Conservation (phyloP, 1,284 basidiomycete species). For the Rhodofomes roseus region DNA sequence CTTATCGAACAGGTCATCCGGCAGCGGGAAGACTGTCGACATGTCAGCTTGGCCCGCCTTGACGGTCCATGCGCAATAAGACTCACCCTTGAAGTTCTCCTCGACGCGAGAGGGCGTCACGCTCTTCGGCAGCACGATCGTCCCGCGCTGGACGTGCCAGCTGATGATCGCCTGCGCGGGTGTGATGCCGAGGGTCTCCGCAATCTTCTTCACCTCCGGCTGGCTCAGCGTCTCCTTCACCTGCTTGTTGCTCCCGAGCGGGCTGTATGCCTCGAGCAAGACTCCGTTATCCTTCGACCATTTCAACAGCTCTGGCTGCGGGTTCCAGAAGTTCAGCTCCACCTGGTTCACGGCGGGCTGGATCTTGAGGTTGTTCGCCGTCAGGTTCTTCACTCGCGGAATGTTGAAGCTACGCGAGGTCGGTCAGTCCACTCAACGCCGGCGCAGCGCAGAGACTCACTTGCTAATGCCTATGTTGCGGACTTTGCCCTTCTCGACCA, state of each 20-base stretch:
- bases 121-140: conserved; percentile 76
- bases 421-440: background rate
- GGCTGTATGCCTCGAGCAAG: conserved; percentile 77
- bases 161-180: conserved; percentile 79
- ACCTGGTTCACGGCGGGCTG: conserved; percentile 81
- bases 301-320: conserved; percentile 78
- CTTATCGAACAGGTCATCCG: conserved; percentile 50
- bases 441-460: conserved; percentile 31
- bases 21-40: conserved; percentile 47
- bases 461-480: conserved; percentile 84
- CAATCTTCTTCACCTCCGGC: conserved; percentile 46
- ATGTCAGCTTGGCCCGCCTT: background rate
- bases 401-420: conserved; percentile 49
- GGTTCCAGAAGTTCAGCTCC: conserved; percentile 80
- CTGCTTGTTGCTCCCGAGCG: conserved; percentile 62
- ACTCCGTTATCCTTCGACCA: conserved; percentile 64
- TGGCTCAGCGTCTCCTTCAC: conserved; percentile 52
- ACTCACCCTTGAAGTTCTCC: conserved; percentile 64
- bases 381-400: conserved; percentile 55
- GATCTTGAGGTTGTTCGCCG: conserved; percentile 68
- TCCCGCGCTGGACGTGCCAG: conserved; percentile 79
- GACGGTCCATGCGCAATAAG: background rate
- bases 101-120: conserved; percentile 70
- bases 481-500: conserved; percentile 75
- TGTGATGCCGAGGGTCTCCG: conserved; percentile 62